phyloP scores from a whole-genome alignment of 345 rosid genomes.

The Sisymbrium irio region DNA sequence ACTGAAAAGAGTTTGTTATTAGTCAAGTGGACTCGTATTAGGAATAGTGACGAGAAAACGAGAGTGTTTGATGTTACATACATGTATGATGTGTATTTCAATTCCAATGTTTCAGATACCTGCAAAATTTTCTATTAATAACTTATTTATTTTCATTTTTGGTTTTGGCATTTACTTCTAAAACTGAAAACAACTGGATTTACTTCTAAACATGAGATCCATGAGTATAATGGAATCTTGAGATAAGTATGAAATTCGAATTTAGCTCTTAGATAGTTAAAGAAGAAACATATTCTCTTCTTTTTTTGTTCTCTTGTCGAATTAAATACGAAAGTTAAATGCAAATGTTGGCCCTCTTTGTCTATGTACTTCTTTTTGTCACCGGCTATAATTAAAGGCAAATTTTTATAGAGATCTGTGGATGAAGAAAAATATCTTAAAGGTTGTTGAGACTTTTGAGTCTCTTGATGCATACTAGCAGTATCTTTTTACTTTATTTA shows the following conservation, averaged over 20 bases:
- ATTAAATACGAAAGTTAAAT: constrained; percentile 1
- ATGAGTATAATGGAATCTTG: neutral
- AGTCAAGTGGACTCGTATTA: neutral
- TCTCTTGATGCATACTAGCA: neutral
- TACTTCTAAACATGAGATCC: neutral
- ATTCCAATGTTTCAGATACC: neutral
- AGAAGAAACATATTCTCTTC: neutral
- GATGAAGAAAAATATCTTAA: constrained; percentile 25
- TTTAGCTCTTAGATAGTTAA: neutral
- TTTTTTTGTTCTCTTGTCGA: neutral
- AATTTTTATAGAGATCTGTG: constrained; percentile 11
- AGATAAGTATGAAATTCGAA: neutral
- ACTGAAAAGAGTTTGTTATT: neutral
- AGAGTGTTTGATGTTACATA: neutral
- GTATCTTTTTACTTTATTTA: neutral
- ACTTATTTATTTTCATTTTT: neutral
- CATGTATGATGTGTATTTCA: neutral
- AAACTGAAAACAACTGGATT: neutral
- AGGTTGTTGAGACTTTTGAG: constrained; percentile 21
- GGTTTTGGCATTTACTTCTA: neutral
- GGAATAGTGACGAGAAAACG: neutral
- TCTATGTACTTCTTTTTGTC: constrained; percentile 22
- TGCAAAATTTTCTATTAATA: neutral
- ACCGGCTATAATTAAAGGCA: constrained; percentile 14
- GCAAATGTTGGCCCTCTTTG: constrained; percentile 17